These are phyloP conservation scores for Penicillium robsamsonii DNA, from an alignment of 495 filamentous ascomycete genomes.

Conservation along the genomic window DNA sequence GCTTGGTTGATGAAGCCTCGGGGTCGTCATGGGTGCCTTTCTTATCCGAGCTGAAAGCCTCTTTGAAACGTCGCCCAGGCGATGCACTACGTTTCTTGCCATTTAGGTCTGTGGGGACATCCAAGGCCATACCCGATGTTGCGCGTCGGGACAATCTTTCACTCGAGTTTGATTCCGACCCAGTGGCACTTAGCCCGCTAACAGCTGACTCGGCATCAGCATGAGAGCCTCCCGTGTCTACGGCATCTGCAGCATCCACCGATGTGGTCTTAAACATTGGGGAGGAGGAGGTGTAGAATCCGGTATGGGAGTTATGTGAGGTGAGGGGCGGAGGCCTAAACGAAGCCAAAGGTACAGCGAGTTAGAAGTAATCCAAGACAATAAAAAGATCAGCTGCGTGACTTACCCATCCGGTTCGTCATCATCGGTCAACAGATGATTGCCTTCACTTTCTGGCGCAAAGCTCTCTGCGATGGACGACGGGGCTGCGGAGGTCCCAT, in stretches of 20 bases:
- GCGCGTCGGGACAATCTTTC: constrained; percentile 21
- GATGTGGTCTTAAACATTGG: constrained; percentile 66
- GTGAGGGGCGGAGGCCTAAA: constrained; percentile 61
- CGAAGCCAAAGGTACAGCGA: not conserved
- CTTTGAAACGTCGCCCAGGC: constrained; percentile 46
- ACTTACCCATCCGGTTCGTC: constrained; percentile 70
- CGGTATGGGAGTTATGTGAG: constrained; percentile 72
- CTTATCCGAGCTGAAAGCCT: constrained; percentile 44
- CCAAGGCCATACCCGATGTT: constrained; percentile 30
- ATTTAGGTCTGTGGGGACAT: constrained; percentile 32
- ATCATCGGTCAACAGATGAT: constrained; percentile 66
- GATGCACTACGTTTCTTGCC: constrained; percentile 43
- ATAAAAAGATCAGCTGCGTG: not conserved
- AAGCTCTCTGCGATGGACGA: constrained; percentile 33
- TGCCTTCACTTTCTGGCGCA: constrained; percentile 31
- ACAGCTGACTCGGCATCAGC: constrained; percentile 32
- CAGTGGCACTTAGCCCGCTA: constrained; percentile 30
- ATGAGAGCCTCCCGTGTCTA: constrained; percentile 22
- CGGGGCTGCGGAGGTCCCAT: constrained; percentile 22
- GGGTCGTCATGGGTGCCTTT: constrained; percentile 44
- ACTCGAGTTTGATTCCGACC: constrained; percentile 26
- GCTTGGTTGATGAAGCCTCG: constrained; percentile 41
- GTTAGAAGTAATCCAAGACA: constrained; percentile 27
- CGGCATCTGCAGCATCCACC: constrained; percentile 34
- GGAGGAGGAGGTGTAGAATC: constrained; percentile 78